Evolutionary conservation across 2,329 filamentous ascomycete genomes (phyloP).

Genomic region (Fusarium veterinarium): DNA sequence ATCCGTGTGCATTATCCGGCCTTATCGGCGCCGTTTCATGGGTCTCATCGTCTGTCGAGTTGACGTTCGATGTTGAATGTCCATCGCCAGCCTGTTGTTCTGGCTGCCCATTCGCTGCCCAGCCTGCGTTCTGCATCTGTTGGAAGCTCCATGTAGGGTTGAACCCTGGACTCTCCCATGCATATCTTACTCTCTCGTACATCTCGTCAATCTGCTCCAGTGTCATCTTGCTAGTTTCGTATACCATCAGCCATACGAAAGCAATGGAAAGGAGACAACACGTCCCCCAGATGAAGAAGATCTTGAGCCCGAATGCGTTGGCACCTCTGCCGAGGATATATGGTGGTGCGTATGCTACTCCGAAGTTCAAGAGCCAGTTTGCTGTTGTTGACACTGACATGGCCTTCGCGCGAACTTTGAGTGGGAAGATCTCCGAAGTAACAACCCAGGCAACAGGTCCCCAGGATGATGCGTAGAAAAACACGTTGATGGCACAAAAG

Average conservation of each 20-base stretch:
- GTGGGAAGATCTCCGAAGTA: slow-evolving; percentile 76
- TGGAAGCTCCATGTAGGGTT: slow-evolving; percentile 77
- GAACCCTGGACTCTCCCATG: slow-evolving; percentile 76
- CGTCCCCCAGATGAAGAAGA: slow-evolving; percentile 85
- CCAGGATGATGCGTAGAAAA: slow-evolving; percentile 84
- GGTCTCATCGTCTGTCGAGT: slow-evolving; percentile 9
- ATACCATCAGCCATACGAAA: slow-evolving; percentile 81
- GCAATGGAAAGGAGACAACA: slow-evolving; percentile 78
- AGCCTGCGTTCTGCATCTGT: slow-evolving; percentile 71
- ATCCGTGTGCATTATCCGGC: slow-evolving; percentile 57
- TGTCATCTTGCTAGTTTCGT: slow-evolving; percentile 80
- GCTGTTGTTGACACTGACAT: slow-evolving; percentile 81
- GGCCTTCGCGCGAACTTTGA: slow-evolving; percentile 77
- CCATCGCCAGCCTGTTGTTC: slow-evolving; percentile 38
- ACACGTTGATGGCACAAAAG: slow-evolving; percentile 76
- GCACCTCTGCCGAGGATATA: slow-evolving; percentile 76
- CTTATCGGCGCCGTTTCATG: not conserved
- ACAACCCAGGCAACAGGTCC: slow-evolving; percentile 82
- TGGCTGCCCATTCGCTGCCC: slow-evolving; percentile 64
- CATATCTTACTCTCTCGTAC: slow-evolving; percentile 76
- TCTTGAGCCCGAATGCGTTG: slow-evolving; percentile 75
- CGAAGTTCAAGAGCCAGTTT: slow-evolving; percentile 84
- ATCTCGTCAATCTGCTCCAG: slow-evolving; percentile 84
- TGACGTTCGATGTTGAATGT: slow-evolving; percentile 32
- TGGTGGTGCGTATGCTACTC: slow-evolving; percentile 85